Evolutionary conservation across 2,329 filamentous ascomycete genomes (phyloP).

Genomic region (Hypoxylon sp.): DNA sequence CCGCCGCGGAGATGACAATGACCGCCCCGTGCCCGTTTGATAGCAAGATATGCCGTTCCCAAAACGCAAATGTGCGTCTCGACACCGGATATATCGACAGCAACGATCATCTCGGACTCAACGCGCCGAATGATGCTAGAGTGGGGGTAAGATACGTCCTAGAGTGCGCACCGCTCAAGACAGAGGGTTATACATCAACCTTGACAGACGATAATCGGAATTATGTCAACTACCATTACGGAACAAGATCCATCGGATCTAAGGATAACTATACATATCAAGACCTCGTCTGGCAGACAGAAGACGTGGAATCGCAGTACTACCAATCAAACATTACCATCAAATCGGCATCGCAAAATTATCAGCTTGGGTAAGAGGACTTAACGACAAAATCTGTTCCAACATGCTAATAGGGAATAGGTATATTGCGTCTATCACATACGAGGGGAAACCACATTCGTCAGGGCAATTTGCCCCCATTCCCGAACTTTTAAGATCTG

Average conservation of each 20-base stretch:
- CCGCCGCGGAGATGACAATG: background rate
- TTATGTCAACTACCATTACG: constrained; percentile 9
- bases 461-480: background rate
- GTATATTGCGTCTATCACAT: background rate
- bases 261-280: background rate
- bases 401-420: background rate
- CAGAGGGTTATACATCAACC: constrained; percentile 14
- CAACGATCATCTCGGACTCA: constrained; percentile 26
- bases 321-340: background rate
- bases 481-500: background rate
- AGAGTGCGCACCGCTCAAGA: constrained; percentile 27
- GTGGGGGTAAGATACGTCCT: constrained; percentile 20
- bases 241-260: background rate
- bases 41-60: constrained; percentile 11
- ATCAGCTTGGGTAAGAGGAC: background rate
- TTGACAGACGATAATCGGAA: background rate
- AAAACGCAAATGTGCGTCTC: constrained; percentile 9
- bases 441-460: background rate
- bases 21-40: constrained; percentile 28
- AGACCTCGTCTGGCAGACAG: background rate
- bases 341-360: background rate
- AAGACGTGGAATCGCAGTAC: background rate
- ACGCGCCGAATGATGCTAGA: constrained; percentile 14
- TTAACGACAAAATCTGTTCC: background rate
- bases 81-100: constrained; percentile 32